Percentiles rank a stretch among this genome's conserved stretches.
Conservation (phyloP, 768 basidiomycete genomes). For the Heimioporus sp. region DNA sequence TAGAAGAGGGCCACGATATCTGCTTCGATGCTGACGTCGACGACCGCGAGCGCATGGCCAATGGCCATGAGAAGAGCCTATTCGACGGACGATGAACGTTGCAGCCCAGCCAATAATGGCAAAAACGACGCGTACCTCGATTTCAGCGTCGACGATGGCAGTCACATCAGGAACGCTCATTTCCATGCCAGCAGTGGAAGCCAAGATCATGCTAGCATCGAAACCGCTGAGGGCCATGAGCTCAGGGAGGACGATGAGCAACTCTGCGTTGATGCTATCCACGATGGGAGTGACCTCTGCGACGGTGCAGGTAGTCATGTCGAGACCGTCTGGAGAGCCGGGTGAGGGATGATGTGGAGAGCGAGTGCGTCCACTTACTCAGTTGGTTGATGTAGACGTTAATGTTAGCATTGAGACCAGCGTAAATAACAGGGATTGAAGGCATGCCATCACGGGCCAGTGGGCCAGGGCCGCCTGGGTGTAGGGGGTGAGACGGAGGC, state of each 20-base stretch:
- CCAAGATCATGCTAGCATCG: slow-evolving; percentile 24
- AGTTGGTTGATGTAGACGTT: slow-evolving; percentile 17
- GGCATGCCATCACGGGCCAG: not conserved
- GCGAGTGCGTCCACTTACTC: slow-evolving; percentile 20
- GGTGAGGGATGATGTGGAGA: not conserved
- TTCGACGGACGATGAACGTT: slow-evolving; percentile 9
- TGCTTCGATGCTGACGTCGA: not conserved
- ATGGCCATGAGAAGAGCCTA: slow-evolving; percentile 25
- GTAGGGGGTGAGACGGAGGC: no score
- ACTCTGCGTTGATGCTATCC: slow-evolving; percentile 19
- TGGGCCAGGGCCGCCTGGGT: no score
- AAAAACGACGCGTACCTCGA: slow-evolving; percentile 18
- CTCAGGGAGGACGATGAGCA: slow-evolving; percentile 19
- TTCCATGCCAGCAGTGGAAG: slow-evolving; percentile 14
- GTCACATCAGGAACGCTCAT: slow-evolving; percentile 28
- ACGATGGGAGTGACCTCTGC: slow-evolving; percentile 20
- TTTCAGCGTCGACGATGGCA: slow-evolving; percentile 18
- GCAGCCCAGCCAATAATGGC: not conserved
- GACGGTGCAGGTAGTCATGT: slow-evolving; percentile 21
- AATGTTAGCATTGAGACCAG: slow-evolving; percentile 12
- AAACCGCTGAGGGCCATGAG: slow-evolving; percentile 28
- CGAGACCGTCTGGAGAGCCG: slow-evolving; percentile 21
- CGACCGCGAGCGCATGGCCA: slow-evolving; percentile 20
- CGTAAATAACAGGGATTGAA: slow-evolving; percentile 29
- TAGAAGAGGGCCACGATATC: not conserved